A percentile compares a stretch with the other conserved stretches of the same genome.
These are phyloP conservation scores for Plectosphaerella sp. DNA, from an alignment of 2,329 filamentous ascomycete genomes.

Conservation along the genomic window DNA sequence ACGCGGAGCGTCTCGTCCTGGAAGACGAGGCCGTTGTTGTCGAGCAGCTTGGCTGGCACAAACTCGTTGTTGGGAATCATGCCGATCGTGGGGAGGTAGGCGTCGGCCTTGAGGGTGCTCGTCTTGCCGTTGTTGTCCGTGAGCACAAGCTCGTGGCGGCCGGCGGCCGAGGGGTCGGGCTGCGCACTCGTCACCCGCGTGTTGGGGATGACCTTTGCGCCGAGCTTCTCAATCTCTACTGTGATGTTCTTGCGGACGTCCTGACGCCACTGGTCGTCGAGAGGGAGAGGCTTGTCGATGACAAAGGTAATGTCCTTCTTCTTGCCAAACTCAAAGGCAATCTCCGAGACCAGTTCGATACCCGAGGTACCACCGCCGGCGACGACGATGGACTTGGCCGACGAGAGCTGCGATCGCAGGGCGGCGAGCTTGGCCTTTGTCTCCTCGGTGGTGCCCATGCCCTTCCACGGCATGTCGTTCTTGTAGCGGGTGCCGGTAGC, in stretches of 20 bases:
- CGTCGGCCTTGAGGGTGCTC: constrained; percentile 33
- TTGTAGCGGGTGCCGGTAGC: constrained; percentile 44
- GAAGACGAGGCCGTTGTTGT: constrained; percentile 25
- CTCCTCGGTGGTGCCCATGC: constrained; percentile 32
- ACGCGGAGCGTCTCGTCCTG: constrained; percentile 32
- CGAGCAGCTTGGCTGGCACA: constrained; percentile 30
- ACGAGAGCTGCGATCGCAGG: constrained; percentile 30
- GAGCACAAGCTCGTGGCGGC: constrained; percentile 28
- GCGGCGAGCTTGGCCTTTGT: constrained; percentile 33
- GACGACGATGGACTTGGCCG: constrained; percentile 44
- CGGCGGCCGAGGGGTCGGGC: constrained; percentile 13
- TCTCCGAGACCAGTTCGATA: constrained; percentile 46
- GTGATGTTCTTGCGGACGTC: constrained; percentile 33
- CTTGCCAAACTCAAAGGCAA: constrained; percentile 40
- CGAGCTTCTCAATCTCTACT: constrained; percentile 36
- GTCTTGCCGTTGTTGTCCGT: constrained; percentile 24
- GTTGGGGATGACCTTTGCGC: constrained; percentile 35
- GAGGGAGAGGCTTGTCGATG: constrained; percentile 31
- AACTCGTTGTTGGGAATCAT: constrained; percentile 39
- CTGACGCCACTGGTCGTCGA: constrained; percentile 24
- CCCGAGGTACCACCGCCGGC: constrained; percentile 48
- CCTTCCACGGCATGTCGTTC: constrained; percentile 46
- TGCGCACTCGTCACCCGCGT: constrained; percentile 25
- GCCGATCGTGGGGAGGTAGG: constrained; percentile 44
- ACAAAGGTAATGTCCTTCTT: constrained; percentile 43